A percentile compares a stretch with the other conserved stretches of the same genome.
phyloP scores from a whole-genome alignment of 2,329 filamentous ascomycete species.

The Tolypocladium pustulatum region DNA sequence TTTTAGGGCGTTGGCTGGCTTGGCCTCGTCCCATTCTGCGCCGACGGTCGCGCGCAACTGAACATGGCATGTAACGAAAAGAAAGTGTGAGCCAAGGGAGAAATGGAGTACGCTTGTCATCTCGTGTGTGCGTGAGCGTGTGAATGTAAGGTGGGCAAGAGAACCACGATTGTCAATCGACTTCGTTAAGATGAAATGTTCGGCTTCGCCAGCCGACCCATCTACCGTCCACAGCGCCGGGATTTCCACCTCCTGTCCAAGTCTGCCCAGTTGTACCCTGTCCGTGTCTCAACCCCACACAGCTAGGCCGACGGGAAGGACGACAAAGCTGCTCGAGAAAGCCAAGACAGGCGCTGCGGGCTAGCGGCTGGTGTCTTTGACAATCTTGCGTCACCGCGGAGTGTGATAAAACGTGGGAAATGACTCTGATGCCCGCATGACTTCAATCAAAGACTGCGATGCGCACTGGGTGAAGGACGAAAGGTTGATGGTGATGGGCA shows the following conservation, averaged over 20 bases:
- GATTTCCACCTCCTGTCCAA: neutral
- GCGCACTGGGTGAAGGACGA: neutral
- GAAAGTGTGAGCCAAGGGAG: neutral
- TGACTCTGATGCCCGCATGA: neutral
- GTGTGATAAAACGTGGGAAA: constrained; percentile 1
- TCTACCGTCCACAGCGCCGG: neutral
- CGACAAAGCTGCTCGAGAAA: neutral
- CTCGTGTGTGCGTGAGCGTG: neutral
- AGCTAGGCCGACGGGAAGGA: neutral
- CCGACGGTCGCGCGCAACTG: neutral
- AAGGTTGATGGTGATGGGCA: neutral
- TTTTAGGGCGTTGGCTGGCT: neutral
- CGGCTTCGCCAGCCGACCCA: neutral
- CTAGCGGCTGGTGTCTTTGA: neutral
- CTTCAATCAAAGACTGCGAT: neutral
- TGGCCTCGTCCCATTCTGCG: neutral
- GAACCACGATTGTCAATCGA: neutral
- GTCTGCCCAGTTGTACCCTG: neutral
- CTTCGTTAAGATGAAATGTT: neutral
- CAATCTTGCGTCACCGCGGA: constrained; percentile 1
- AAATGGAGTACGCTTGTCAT: neutral
- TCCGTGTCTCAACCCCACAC: neutral
- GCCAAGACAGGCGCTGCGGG: neutral
- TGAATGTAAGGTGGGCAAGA: neutral
- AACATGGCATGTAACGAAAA: neutral